phyloP scores from a whole-genome alignment of 2,329 filamentous ascomycete species.

The Didymella segeticola region DNA sequence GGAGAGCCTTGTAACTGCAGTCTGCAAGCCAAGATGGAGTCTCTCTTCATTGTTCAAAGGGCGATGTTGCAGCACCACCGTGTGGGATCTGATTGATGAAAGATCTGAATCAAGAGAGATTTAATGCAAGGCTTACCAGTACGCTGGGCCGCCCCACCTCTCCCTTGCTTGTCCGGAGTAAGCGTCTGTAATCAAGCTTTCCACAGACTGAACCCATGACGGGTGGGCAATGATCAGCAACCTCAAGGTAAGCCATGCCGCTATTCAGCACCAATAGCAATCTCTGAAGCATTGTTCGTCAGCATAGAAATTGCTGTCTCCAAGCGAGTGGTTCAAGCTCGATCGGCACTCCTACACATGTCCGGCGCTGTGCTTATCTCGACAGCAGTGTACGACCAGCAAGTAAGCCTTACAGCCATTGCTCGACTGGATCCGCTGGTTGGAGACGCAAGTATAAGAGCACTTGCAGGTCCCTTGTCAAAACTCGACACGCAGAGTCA shows the following conservation, averaged over 20 bases:
- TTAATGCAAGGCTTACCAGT: neutral
- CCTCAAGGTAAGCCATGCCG: constrained; percentile 1
- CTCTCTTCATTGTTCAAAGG: neutral
- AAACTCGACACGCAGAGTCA: neutral
- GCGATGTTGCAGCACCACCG: neutral
- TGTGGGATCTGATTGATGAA: no score
- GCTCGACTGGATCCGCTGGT: no score
- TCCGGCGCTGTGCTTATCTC: neutral
- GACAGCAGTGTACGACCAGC: neutral
- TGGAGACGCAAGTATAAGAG: neutral
- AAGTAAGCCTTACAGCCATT: neutral
- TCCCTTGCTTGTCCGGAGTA: neutral
- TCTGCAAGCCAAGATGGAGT: neutral
- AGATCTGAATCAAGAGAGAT: no score
- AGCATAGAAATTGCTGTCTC: neutral
- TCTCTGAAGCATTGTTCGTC: neutral
- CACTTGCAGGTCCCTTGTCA: no score
- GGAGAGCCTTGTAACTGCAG: neutral
- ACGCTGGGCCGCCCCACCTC: neutral
- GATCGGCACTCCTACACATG: constrained; percentile 4
- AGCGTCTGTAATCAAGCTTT: neutral
- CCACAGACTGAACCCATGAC: neutral
- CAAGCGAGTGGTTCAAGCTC: neutral
- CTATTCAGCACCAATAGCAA: neutral
- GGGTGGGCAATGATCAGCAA: neutral